phyloP scores from a whole-genome alignment of 78 protist species.

The Guillardia theta region DNA sequence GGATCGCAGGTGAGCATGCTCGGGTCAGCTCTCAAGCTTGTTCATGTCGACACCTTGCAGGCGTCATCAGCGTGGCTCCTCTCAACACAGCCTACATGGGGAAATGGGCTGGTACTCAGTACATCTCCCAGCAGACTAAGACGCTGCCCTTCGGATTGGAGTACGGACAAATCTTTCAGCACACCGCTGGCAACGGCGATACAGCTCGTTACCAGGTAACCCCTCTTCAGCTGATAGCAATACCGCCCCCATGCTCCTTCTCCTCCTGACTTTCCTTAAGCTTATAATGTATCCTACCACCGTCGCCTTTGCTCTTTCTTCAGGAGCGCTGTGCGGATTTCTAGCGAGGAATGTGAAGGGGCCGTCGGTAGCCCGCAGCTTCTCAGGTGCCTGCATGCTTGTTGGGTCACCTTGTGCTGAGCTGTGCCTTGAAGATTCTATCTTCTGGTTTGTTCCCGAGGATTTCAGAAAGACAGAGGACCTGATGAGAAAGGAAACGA shows the following conservation, averaged over 20 bases:
- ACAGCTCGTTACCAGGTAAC: background rate
- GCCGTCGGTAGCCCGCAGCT: background rate
- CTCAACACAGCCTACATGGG: background rate
- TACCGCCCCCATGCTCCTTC: background rate
- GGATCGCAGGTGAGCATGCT: no score
- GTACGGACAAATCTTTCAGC: background rate
- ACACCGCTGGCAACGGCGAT: background rate
- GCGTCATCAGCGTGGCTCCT: background rate
- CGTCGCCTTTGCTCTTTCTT: background rate
- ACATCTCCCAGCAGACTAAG: background rate
- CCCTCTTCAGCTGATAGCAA: no score
- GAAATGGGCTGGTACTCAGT: background rate
- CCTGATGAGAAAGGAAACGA: background rate
- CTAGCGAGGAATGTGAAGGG: background rate
- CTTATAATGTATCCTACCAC: background rate
- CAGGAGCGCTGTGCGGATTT: background rate
- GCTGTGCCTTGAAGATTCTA: no score
- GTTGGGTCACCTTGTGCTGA: no score
- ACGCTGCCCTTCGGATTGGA: background rate
- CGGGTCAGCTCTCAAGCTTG: no score
- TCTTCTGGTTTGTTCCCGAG: conserved; percentile 6
- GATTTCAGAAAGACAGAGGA: background rate
- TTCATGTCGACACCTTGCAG: no score
- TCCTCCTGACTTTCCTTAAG: background rate
- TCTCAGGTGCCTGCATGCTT: no score